Evolutionary conservation across 129 eudicot genomes (phyloP).

Genomic region (Flaveria robusta): DNA sequence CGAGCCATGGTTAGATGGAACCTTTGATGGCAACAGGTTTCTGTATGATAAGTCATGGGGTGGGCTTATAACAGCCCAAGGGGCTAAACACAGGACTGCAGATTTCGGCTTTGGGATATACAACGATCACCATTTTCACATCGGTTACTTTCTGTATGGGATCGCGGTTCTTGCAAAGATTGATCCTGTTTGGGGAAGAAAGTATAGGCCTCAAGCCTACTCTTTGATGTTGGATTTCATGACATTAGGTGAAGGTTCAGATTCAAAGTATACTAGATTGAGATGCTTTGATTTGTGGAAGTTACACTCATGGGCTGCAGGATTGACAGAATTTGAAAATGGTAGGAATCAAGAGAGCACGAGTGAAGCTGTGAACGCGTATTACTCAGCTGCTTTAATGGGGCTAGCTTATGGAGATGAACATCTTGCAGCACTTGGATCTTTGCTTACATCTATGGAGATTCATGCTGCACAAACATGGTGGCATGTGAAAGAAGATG

Average conservation of each 20-base stretch:
- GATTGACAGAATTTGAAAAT: constrained; percentile 72
- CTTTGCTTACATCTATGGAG: constrained; percentile 68
- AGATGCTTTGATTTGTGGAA: constrained; percentile 84
- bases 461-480: constrained; percentile 75
- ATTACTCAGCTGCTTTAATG: constrained; percentile 85
- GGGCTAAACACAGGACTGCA: constrained; percentile 53
- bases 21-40: constrained; percentile 67
- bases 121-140: constrained; percentile 81
- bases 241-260: constrained; percentile 51
- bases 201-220: constrained; percentile 74
- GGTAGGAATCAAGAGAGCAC: constrained; percentile 95
- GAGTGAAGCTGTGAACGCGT: constrained; percentile 85
- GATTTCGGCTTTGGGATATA: constrained; percentile 88
- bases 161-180: constrained; percentile 85
- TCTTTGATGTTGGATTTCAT: constrained; percentile 73
- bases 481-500: constrained; percentile 80
- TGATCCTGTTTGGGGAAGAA: constrained; percentile 80
- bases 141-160: constrained; percentile 72
- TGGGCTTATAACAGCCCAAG: constrained; percentile 72
- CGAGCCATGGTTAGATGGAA: constrained; percentile 85
- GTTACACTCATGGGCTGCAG: constrained; percentile 93
- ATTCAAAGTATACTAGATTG: constrained; percentile 64
- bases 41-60: constrained; percentile 80
- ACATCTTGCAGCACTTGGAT: constrained; percentile 61
- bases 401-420: constrained; percentile 86